Evolutionary conservation across 192 early-diverging fungal genomes (phyloP).

Genomic region (Backusella tuberculispora): DNA sequence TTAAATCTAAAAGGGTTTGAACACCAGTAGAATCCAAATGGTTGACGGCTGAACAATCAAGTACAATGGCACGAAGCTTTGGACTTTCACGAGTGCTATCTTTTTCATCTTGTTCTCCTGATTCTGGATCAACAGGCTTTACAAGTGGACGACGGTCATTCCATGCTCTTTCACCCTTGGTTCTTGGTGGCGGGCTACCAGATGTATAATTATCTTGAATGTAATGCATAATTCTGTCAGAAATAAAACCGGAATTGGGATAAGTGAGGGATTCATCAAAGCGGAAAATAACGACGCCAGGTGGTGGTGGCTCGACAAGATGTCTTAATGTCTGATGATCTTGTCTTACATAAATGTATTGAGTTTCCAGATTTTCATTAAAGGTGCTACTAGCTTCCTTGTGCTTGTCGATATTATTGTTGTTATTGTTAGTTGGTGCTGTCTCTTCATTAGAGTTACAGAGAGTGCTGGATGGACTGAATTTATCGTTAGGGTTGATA

Average conservation of each 20-base stretch:
- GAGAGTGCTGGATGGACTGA: neutral
- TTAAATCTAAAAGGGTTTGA: slow-evolving; percentile 21
- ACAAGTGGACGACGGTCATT: slow-evolving; percentile 25
- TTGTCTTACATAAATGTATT: slow-evolving; percentile 32
- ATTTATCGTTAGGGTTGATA: neutral
- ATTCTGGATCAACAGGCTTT: neutral
- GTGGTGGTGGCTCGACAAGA: slow-evolving; percentile 28
- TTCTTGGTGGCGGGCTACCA: slow-evolving; percentile 21
- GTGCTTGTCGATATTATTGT: neutral
- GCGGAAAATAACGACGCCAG: slow-evolving; percentile 36
- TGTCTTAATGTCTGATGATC: slow-evolving; percentile 25
- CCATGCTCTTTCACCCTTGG: slow-evolving; percentile 32
- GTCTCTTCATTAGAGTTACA: neutral
- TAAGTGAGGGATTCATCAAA: slow-evolving; percentile 38
- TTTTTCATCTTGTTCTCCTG: neutral
- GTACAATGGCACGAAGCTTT: slow-evolving; percentile 24
- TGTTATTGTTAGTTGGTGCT: neutral
- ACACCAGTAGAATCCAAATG: slow-evolving; percentile 29
- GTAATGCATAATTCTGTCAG: slow-evolving; percentile 37
- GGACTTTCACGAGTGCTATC: slow-evolving; percentile 14
- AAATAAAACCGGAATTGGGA: slow-evolving; percentile 35
- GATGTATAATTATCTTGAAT: slow-evolving; percentile 18
- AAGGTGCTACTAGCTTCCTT: neutral
- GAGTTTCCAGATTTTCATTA: neutral
- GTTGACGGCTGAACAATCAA: slow-evolving; percentile 32